Evolutionary conservation across 2,329 filamentous ascomycete species (phyloP).

Genomic region (Fusarium multiceps): DNA sequence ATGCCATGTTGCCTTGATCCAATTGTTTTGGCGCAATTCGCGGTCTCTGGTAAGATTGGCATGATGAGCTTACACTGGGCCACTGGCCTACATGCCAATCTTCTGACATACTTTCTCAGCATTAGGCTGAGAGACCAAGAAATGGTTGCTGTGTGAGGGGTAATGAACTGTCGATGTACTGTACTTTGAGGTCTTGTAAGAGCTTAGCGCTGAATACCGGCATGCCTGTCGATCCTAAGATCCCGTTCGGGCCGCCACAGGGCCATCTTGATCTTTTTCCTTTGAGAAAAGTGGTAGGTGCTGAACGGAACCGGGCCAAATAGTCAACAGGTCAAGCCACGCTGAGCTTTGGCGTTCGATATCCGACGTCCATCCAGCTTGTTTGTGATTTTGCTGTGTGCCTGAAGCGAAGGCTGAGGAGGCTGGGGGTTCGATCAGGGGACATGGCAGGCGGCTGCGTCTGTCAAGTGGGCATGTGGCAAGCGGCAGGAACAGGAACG

Average conservation of each 20-base stretch:
- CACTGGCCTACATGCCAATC: not conserved
- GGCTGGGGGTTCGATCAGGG: conserved; percentile 9
- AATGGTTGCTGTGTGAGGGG: not conserved
- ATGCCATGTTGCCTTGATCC: not conserved
- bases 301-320: not conserved
- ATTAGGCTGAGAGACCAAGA: not conserved
- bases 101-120: not conserved
- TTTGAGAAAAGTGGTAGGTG: not conserved
- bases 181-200: conserved; percentile 5
- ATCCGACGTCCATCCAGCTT: not conserved
- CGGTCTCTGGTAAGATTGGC: not conserved
- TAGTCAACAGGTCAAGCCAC: conserved; percentile 1
- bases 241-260: conserved; percentile 43
- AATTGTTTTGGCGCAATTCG: not conserved
- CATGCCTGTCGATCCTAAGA: conserved; percentile 42
- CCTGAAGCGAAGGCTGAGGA: conserved; percentile 2
- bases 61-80: not conserved
- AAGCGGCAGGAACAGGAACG: conserved; percentile 38
- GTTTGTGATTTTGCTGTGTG: not conserved
- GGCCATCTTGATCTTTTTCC: conserved; percentile 19
- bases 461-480: conserved; percentile 27
- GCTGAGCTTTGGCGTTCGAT: not conserved
- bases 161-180: not conserved
- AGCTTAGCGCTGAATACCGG: conserved; percentile 39
- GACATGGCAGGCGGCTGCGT: conserved; percentile 19